A percentile compares a stretch with the other conserved stretches of the same genome.
Evolutionary conservation across 129 eudicot species (phyloP).

Genomic region (Helianthus tuberosus): DNA sequence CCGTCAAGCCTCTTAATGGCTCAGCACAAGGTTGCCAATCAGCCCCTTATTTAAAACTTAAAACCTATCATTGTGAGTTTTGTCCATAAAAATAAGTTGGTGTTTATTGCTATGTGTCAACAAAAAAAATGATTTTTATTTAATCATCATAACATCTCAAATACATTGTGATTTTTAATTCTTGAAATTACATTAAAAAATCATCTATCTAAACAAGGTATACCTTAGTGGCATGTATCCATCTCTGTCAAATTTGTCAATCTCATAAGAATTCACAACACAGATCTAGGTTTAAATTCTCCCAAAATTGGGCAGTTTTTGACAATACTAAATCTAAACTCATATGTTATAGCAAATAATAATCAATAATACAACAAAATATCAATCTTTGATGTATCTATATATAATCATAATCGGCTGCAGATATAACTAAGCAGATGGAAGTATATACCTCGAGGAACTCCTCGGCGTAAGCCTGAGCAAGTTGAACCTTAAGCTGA

Average conservation of each 20-base stretch:
- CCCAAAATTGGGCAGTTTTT: neutral
- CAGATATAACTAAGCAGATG: neutral
- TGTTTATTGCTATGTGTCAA: neutral
- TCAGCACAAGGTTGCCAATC: too few relatives aligned
- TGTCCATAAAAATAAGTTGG: neutral
- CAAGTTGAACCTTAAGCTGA: constrained; percentile 77
- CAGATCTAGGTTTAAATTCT: neutral
- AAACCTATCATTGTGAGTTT: neutral
- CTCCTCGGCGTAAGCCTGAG: constrained; percentile 92
- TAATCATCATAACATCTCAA: neutral
- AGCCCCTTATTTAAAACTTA: neutral
- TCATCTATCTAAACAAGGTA: too few relatives aligned
- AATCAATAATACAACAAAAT: neutral
- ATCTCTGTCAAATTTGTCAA: neutral
- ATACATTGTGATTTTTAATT: neutral
- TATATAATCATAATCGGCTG: too few relatives aligned
- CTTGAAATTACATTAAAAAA: neutral
- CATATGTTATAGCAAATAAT: neutral
- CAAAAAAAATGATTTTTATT: neutral
- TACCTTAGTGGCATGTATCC: too few relatives aligned
- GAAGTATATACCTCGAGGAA: constrained; percentile 64
- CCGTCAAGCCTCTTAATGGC: too few relatives aligned
- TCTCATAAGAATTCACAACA: neutral
- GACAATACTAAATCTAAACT: neutral
- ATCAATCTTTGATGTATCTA: neutral